Percentiles rank a stretch among this genome's conserved stretches.
These are phyloP conservation scores for Arthrinium phaeospermum DNA, from an alignment of 2,329 filamentous ascomycete genomes.

Conservation along the genomic window DNA sequence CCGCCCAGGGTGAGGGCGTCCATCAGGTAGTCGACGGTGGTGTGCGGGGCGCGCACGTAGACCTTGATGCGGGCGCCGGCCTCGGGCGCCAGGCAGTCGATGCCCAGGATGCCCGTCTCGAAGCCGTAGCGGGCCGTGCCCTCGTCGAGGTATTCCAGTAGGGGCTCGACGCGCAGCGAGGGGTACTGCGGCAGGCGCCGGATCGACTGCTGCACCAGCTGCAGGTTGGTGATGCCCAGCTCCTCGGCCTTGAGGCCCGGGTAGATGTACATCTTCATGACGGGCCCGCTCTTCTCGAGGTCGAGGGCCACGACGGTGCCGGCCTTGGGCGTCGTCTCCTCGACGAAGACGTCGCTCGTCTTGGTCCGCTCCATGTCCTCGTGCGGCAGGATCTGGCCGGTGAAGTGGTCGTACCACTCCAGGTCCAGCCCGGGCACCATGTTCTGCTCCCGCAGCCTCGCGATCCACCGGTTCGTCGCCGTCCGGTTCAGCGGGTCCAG, in stretches of 20 bases:
- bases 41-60: slow-evolving; percentile 19
- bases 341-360: slow-evolving; percentile 10
- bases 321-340: slow-evolving; percentile 20
- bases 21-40: slow-evolving; percentile 11
- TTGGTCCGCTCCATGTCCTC: slow-evolving; percentile 17
- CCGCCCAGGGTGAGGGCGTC: slow-evolving; percentile 19
- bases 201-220: slow-evolving; percentile 17
- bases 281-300: slow-evolving; percentile 16
- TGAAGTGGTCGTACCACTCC: slow-evolving; percentile 21
- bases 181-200: slow-evolving; percentile 11
- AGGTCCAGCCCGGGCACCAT: slow-evolving; percentile 20
- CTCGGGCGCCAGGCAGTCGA: slow-evolving; percentile 13
- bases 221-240: slow-evolving; percentile 19
- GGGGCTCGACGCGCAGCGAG: slow-evolving; percentile 1
- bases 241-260: slow-evolving; percentile 20
- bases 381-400: neutral
- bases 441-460: slow-evolving; percentile 17
- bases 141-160: slow-evolving; percentile 12
- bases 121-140: slow-evolving; percentile 17
- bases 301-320: slow-evolving; percentile 19
- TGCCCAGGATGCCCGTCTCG: slow-evolving; percentile 17
- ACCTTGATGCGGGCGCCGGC: slow-evolving; percentile 18
- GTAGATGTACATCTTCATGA: slow-evolving; percentile 22
- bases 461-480: slow-evolving; percentile 17
- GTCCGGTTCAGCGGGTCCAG: slow-evolving; percentile 14